phyloP scores from a whole-genome alignment of 2,329 filamentous ascomycete species.

The Monascus ruber region DNA sequence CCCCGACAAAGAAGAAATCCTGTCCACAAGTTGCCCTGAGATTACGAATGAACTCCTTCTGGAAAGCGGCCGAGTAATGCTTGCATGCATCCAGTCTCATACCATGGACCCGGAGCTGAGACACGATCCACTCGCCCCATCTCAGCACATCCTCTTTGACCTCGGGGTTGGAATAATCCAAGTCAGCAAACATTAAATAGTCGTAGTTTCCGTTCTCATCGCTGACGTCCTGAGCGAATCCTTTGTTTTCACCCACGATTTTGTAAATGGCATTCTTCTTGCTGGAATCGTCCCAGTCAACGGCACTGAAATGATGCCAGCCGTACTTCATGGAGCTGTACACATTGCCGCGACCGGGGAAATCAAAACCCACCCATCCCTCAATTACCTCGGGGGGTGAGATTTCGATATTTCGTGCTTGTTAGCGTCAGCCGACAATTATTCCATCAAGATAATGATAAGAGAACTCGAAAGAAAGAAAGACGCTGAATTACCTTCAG shows the following conservation, averaged over 20 bases:
- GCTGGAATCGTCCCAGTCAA: constrained; percentile 51
- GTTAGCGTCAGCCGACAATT: neutral
- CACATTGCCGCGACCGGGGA: constrained; percentile 47
- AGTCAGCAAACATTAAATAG: constrained; percentile 61
- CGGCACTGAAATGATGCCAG: constrained; percentile 57
- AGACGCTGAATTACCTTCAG: constrained; percentile 23
- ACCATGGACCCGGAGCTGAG: constrained; percentile 49
- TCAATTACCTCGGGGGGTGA: constrained; percentile 51
- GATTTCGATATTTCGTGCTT: constrained; percentile 45
- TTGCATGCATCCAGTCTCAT: constrained; percentile 63
- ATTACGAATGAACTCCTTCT: constrained; percentile 50
- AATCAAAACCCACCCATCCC: constrained; percentile 58
- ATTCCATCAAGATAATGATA: neutral
- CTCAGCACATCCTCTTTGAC: constrained; percentile 52
- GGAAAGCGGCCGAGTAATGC: constrained; percentile 59
- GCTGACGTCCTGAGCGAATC: constrained; percentile 52
- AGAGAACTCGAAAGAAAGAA: too few relatives aligned
- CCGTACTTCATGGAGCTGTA: constrained; percentile 55
- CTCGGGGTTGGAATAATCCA: constrained; percentile 55
- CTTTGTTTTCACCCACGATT: constrained; percentile 51
- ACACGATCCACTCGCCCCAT: constrained; percentile 58
- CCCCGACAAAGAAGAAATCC: constrained; percentile 55
- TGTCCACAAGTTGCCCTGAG: constrained; percentile 42
- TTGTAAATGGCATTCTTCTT: constrained; percentile 54
- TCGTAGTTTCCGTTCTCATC: constrained; percentile 56